Evolutionary conservation across 345 rosid species (phyloP).

Genomic region (Jatropha curcas): DNA sequence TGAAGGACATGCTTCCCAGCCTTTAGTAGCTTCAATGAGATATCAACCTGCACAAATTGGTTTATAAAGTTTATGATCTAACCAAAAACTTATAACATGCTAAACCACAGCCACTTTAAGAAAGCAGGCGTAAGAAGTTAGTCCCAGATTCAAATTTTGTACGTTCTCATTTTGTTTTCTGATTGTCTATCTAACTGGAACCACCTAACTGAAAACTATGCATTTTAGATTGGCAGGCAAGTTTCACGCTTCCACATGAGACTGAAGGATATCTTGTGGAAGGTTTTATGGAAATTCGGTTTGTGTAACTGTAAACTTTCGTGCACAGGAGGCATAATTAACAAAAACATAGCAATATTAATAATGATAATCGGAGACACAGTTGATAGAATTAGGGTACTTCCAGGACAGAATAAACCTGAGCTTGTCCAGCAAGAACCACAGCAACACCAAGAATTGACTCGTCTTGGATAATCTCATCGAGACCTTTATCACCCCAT

Average conservation of each 20-base stretch:
- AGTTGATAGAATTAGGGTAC: background rate
- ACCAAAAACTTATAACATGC: background rate
- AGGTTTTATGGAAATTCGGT: too few species aligned
- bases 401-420: slow-evolving; percentile 61
- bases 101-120: background rate
- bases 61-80: background rate
- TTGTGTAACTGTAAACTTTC: too few species aligned
- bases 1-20: slow-evolving; percentile 92
- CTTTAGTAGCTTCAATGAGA: slow-evolving; percentile 74
- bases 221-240: too few species aligned
- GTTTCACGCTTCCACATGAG: too few species aligned
- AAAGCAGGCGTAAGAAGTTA: background rate
- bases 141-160: too few species aligned
- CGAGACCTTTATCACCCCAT: slow-evolving; percentile 87
- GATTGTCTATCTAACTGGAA: too few species aligned
- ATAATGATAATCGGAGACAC: background rate
- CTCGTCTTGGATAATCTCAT: slow-evolving; percentile 61
- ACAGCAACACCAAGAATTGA: slow-evolving; percentile 80
- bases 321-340: too few species aligned
- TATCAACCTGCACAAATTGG: slow-evolving; percentile 60
- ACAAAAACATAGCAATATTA: too few species aligned
- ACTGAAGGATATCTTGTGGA: too few species aligned
- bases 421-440: slow-evolving; percentile 88
- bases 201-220: too few species aligned
- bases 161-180: too few species aligned